phyloP scores from a whole-genome alignment of 306 rosid genomes.

The Casuarina equisetifolia region DNA sequence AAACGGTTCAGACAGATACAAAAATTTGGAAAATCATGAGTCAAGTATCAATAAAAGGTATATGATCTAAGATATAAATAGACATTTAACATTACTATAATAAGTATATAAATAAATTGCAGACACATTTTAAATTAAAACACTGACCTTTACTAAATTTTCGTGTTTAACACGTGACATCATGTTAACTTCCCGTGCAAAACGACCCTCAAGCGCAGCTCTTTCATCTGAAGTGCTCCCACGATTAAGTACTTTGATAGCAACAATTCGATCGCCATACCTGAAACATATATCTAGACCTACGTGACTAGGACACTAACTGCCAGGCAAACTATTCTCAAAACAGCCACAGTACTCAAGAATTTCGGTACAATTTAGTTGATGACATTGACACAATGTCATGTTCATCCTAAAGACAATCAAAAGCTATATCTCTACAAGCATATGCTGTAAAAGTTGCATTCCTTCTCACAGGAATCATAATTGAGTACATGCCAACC shows the following conservation, averaged over 20 bases:
- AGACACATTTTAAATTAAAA: neutral
- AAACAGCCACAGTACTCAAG: slow-evolving; percentile 2
- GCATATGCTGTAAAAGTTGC: neutral
- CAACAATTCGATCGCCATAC: slow-evolving; percentile 77
- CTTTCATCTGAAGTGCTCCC: slow-evolving; percentile 82
- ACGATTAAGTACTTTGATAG: slow-evolving; percentile 83
- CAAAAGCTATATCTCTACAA: slow-evolving; percentile 9
- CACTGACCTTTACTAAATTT: slow-evolving; percentile 84
- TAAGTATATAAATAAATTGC: neutral
- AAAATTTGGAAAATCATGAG: neutral
- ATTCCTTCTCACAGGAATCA: slow-evolving; percentile 5
- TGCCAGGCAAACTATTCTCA: slow-evolving; percentile 22
- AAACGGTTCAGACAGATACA: slow-evolving; percentile 7
- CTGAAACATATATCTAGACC: slow-evolving; percentile 53
- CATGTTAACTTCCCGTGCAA: slow-evolving; percentile 92
- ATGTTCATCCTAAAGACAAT: slow-evolving; percentile 1
- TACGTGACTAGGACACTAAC: slow-evolving; percentile 32
- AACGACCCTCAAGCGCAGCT: slow-evolving; percentile 80
- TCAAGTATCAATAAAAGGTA: slow-evolving; percentile 11
- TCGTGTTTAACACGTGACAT: slow-evolving; percentile 95
- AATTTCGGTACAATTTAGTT: slow-evolving; percentile 9
- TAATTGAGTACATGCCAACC: slow-evolving; percentile 11
- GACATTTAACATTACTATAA: neutral
- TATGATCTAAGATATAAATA: neutral
- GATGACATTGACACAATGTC: slow-evolving; percentile 3